A percentile compares a stretch with the other conserved stretches of the same genome.
phyloP scores from a whole-genome alignment of 2,329 filamentous ascomycete species.

The Talaromyces albobiverticillius region DNA sequence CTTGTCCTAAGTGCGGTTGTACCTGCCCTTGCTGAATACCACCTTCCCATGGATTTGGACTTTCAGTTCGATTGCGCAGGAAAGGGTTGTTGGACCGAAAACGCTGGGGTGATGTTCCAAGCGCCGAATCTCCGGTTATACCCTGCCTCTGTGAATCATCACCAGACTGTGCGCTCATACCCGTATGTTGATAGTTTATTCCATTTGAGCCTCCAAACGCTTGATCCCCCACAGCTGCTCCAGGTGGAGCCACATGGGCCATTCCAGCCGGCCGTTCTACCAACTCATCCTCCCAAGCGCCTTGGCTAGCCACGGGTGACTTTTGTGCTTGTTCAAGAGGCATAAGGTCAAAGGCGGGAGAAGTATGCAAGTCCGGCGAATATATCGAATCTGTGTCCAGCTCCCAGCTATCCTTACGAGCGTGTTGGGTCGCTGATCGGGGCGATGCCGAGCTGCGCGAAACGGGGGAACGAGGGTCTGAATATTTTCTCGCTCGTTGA shows the following conservation, averaged over 20 bases:
- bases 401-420: conserved; percentile 23
- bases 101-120: conserved; percentile 26
- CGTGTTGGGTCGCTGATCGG: conserved; percentile 24
- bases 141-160: conserved; percentile 21
- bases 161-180: conserved; percentile 15
- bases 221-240: neutral
- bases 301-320: conserved; percentile 30
- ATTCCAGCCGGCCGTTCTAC: conserved; percentile 21
- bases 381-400: conserved; percentile 31
- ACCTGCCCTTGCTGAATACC: neutral
- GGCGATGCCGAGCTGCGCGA: conserved; percentile 28
- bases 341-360: conserved; percentile 37
- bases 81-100: conserved; percentile 42
- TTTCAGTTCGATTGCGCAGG: conserved; percentile 26
- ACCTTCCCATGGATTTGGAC: conserved; percentile 17
- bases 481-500: conserved; percentile 28
- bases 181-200: conserved; percentile 4
- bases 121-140: conserved; percentile 13
- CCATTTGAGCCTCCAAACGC: neutral
- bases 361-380: conserved; percentile 37
- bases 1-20: conserved; percentile 15
- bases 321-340: conserved; percentile 36
- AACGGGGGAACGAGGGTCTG: conserved; percentile 31
- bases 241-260: neutral
- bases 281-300: conserved; percentile 31